These are phyloP conservation scores for Flaveria brownii DNA, from an alignment of 129 eudicot species.

Conservation along the genomic window DNA sequence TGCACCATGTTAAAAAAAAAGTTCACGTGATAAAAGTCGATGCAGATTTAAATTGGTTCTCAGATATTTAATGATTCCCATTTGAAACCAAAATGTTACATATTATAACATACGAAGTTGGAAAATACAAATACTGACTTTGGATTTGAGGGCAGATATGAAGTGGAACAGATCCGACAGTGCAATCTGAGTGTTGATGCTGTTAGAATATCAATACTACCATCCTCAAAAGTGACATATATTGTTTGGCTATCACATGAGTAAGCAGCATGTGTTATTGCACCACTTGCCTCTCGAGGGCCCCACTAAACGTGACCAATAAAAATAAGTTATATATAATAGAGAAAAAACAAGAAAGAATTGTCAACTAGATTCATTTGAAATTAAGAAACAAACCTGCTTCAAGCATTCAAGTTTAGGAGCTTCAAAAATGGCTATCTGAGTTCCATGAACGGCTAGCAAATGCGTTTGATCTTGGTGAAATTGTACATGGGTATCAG, in stretches of 20 bases:
- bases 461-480: constrained; percentile 82
- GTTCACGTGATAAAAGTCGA: neutral
- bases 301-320: constrained; percentile 51
- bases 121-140: constrained; percentile 38
- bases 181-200: constrained; percentile 68
- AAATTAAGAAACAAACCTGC: constrained; percentile 47
- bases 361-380: neutral
- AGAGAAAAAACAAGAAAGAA: neutral
- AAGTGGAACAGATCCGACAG: constrained; percentile 58
- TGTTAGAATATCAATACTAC: constrained; percentile 72
- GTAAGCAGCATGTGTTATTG: constrained; percentile 79
- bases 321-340: neutral
- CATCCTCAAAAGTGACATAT: constrained; percentile 74
- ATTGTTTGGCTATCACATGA: constrained; percentile 85
- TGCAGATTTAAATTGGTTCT: neutral
- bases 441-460: constrained; percentile 75
- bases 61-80: neutral
- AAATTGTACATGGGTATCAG: constrained; percentile 84
- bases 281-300: constrained; percentile 76
- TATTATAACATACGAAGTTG: constrained; percentile 13
- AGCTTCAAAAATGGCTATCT: constrained; percentile 82
- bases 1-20: neutral
- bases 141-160: constrained; percentile 72
- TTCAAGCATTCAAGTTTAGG: constrained; percentile 70
- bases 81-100: neutral